Base-by-base conservation (phyloP, 2,329 filamentous ascomycete genomes). In the Diaporthe sp. region DNA sequence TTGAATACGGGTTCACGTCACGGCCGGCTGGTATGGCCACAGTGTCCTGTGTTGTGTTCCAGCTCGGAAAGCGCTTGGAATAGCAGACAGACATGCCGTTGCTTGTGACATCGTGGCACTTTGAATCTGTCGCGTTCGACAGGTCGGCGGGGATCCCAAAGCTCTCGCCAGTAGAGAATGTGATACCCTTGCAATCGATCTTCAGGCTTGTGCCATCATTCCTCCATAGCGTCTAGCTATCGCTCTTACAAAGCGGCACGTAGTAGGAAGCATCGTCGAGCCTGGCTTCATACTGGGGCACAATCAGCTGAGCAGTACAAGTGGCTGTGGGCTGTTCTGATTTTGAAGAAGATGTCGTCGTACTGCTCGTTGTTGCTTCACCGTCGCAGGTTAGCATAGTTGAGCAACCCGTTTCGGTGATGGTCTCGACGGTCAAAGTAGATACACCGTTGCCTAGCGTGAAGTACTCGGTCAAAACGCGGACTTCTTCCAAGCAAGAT, bases 201-300 rank as follows among this genome's bases (percentile, higher is more conserved):
- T 37, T 72, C 25, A 72, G 53, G 12, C 35, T 72, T 2, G 55
- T 53, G 17, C 58, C 70, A 37, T 72, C 70, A 4, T 37, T n/a
- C 19, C 47, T 47, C 58, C 58, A 72, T 2, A 72, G 58, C 9
- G 47, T 65, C 47, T 72, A 58, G 3, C 44, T 32, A 2, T 47
- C 42, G 32, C 51, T 61, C 32, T 58, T 61, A 47, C 70, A 72
- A 19, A 55, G 47, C 19, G 70, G 70, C 10, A 72, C 19, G 27
- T 42, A 72, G 25, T 72, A 72, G 13, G 70, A 55, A 30, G 51
- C 70, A 51, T 72, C 42, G 25, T 56, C 70, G 17, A 72, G 2
- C 47, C 47, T 55, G 3, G 35, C 70, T 3, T 63, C 25, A 25
- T 72, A 53, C 5, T 65, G 56, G 25, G 70, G 70, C 13, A 65